Base-by-base conservation (phyloP, 352 stramenopile species). In the Globisporangium iwayamae region DNA sequence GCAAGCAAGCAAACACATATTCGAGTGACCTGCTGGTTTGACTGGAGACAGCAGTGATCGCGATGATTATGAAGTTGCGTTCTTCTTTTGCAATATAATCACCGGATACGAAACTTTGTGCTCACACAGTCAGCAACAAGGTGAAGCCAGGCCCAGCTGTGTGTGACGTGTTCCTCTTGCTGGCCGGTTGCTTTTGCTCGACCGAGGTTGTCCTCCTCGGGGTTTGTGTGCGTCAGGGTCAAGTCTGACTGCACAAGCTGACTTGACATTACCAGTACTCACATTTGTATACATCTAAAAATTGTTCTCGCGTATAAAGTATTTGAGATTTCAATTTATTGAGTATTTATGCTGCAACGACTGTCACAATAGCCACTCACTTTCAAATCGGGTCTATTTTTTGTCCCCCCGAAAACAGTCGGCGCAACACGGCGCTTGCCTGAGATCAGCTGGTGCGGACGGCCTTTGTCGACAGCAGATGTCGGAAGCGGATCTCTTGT, bases 361-460 rank as follows among this genome's bases (percentile, higher is more conserved):
- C 22, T n/a, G 47, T 18, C 10, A 18, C 36, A 16, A 41, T 14
- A 41, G 9, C 9, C 36, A 41, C 36, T 16, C 36, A 16, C 9
- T 14, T 41, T 16, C 20, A n/a, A 30, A n/a, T n/a, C 36, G 36
- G 13, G 25, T 7, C 48, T 55, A 55, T 16, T 48, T 25, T 60
- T 39, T 60, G 36, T 60, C 39, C 22, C 41, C 25, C 20, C 38
- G 53, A 59, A 38, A 57, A 47, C 48, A 51, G 25, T 18, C n/a
- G 28, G 5, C 13, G 14, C 36, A 36, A 34, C 22, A 28, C 43
- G 18, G 25, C 45, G 34, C n/a, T 47, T 66, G 60, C 39, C 3
- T 58, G 48, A 58, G 59, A 65, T 65, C 61, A 66, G 61, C 61
- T 66, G 60, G 60, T 14, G 47, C 39, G 11, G 25, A 28, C 47